Evolutionary conservation across 1,284 basidiomycete genomes (phyloP).

Genomic region (Xerocomus amazonicus): DNA sequence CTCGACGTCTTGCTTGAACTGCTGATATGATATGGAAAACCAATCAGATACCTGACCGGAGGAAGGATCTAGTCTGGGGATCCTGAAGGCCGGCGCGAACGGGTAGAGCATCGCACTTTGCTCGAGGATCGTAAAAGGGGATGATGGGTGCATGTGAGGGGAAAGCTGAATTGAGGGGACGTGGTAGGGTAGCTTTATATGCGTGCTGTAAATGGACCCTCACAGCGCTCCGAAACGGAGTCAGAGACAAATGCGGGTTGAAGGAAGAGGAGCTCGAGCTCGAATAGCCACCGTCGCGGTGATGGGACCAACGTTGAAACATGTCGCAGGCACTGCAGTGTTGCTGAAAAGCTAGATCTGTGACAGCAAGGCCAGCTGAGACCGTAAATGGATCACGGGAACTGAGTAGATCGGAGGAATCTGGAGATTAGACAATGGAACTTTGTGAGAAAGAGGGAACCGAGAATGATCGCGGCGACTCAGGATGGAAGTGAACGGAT

Average conservation of each 20-base stretch:
- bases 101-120: conserved; percentile 42
- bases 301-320: conserved; percentile 34
- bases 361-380: conserved; percentile 23
- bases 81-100: conserved; percentile 46
- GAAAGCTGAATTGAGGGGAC: conserved; percentile 2
- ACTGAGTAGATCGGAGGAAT: conserved; percentile 17
- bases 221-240: conserved; percentile 28
- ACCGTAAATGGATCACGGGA: conserved; percentile 25
- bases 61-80: conserved; percentile 40
- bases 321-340: conserved; percentile 34
- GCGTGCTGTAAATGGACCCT: conserved; percentile 24
- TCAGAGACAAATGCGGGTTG: conserved; percentile 26
- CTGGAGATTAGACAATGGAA: conserved; percentile 22
- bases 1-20: conserved; percentile 55
- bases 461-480: conserved; percentile 22
- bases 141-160: conserved; percentile 31
- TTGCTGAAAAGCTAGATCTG: conserved; percentile 25
- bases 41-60: conserved; percentile 41
- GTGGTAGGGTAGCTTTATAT: conserved; percentile 27
- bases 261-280: conserved; percentile 28
- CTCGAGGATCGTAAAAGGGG: conserved; percentile 53
- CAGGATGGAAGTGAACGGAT: conserved; percentile 20
- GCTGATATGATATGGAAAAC: conserved; percentile 48
- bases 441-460: conserved; percentile 14
- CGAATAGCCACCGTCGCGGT: conserved; percentile 35